Evolutionary conservation across 1,284 basidiomycete genomes (phyloP), one percentile per base, ranked within the genome.

Genomic region (Violaceomyces palustris): DNA sequence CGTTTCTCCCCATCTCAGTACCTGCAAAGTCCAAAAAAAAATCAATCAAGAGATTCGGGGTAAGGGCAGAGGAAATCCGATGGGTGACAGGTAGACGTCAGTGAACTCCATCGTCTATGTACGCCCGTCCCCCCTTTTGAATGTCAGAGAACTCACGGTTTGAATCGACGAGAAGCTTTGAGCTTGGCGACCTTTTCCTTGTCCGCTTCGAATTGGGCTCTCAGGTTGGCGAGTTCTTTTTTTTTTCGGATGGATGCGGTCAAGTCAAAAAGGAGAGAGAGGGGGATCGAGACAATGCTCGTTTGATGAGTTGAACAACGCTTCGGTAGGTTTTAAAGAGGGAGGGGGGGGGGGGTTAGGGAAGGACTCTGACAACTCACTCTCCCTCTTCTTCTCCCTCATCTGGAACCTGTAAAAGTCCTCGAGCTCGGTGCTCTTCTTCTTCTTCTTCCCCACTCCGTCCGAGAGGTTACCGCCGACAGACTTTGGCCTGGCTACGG

Each of bases 351-450:
- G n/a, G n/a, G 24, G 17, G 24, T 10, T 19, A 3, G 9, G 7
- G 8, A 54, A n/a, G n/a, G n/a, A n/a, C n/a, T n/a, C n/a, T n/a
- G n/a, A n/a, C n/a, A n/a, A n/a, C 52, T 50, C 44, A 45, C 48
- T 40, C 37, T 72, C 58, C 9, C 66, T 42, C 44, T 69, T 69
- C 42, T 45, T 55, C 50, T 72, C 70, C 15, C 67, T 43, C 35
- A 61, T 33, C 47, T 72, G 70, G 54, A 69, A 72, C 2, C 68
- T 37, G 39, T 72, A 72, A 30, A 72, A 72, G 39, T 71, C 67
- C 25, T 62, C 37, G 26, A 72, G 36, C 3, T 65, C 67, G 12
- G 41, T 39, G 6, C 32, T 28, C 46, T 70, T 69, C 17, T 67
- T 70, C 48, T 62, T 65, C 25, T 39, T 39, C 35, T 38, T 46